Conservation (phyloP, 2,329 filamentous ascomycete genomes). For the Colletotrichum siamense region DNA sequence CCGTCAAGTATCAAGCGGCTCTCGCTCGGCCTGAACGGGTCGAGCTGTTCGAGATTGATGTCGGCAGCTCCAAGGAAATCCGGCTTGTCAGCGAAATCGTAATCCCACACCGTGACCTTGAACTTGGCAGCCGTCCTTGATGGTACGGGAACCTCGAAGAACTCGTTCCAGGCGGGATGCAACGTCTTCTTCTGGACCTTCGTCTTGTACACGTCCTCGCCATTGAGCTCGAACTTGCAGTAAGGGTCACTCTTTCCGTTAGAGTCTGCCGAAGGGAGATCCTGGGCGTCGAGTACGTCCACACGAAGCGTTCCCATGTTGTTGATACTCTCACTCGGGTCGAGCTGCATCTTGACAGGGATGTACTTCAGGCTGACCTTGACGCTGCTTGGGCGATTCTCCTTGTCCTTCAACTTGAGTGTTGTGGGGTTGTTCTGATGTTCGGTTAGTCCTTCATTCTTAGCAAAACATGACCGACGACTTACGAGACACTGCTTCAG, state of each 20-base stretch:
- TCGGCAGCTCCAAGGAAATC: constrained; percentile 82
- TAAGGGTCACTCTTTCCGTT: constrained; percentile 98
- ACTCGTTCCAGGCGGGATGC: constrained; percentile 94
- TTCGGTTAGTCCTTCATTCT: background rate
- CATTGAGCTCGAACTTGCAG: constrained; percentile 92
- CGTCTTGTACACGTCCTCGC: constrained; percentile 90
- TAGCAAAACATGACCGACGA: constrained; percentile 16
- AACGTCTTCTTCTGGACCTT: constrained; percentile 97
- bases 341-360: constrained; percentile 90
- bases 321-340: constrained; percentile 97
- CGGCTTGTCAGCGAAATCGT: constrained; percentile 95
- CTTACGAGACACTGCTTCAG: constrained; percentile 85
- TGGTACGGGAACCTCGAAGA: constrained; percentile 83
- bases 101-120: constrained; percentile 85
- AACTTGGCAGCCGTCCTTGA: constrained; percentile 88
- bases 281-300: constrained; percentile 85
- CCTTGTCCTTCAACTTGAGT: constrained; percentile 78
- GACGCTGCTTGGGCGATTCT: constrained; percentile 78
- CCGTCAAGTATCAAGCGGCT: constrained; percentile 80
- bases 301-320: constrained; percentile 96
- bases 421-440: constrained; percentile 84
- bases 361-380: constrained; percentile 95
- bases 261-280: constrained; percentile 91
- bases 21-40: constrained; percentile 85
- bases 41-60: constrained; percentile 79